These are phyloP conservation scores for Exophiala oligosperma DNA, from an alignment of 2,329 filamentous ascomycete genomes.

Conservation along the genomic window DNA sequence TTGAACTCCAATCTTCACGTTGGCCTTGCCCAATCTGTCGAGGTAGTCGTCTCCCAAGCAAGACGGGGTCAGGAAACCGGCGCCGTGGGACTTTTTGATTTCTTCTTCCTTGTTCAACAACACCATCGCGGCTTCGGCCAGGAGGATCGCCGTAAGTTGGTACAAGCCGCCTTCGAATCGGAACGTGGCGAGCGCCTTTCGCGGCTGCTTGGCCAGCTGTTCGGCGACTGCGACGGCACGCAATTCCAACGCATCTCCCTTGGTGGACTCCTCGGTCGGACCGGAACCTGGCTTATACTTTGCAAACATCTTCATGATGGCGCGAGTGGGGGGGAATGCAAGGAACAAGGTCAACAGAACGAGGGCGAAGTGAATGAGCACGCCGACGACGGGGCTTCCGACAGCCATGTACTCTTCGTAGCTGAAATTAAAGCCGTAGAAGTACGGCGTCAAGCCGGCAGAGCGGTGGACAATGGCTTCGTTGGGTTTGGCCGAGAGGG, in stretches of 20 bases:
- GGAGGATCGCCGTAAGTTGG: constrained; percentile 42
- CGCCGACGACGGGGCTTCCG: constrained; percentile 48
- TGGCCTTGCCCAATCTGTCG: constrained; percentile 45
- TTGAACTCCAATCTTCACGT: constrained; percentile 40
- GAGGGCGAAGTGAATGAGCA: constrained; percentile 51
- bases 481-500: constrained; percentile 54
- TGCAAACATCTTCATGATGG: constrained; percentile 48
- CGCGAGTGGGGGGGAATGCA: constrained; percentile 54
- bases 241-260: constrained; percentile 42
- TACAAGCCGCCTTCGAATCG: constrained; percentile 45
- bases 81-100: constrained; percentile 41
- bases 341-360: constrained; percentile 49
- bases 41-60: constrained; percentile 49
- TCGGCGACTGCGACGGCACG: constrained; percentile 48
- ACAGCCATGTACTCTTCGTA: constrained; percentile 59
- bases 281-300: constrained; percentile 52
- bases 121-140: constrained; percentile 48
- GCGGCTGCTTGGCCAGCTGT: constrained; percentile 34
- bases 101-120: constrained; percentile 41
- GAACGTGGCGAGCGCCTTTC: constrained; percentile 44
- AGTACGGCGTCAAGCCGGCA: constrained; percentile 58
- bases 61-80: constrained; percentile 51
- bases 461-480: constrained; percentile 59
- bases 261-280: constrained; percentile 44
- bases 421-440: constrained; percentile 59